These are phyloP conservation scores for Ophiocordyceps camponoti-rufipedis DNA, from an alignment of 2,329 filamentous ascomycete species.

Conservation along the genomic window DNA sequence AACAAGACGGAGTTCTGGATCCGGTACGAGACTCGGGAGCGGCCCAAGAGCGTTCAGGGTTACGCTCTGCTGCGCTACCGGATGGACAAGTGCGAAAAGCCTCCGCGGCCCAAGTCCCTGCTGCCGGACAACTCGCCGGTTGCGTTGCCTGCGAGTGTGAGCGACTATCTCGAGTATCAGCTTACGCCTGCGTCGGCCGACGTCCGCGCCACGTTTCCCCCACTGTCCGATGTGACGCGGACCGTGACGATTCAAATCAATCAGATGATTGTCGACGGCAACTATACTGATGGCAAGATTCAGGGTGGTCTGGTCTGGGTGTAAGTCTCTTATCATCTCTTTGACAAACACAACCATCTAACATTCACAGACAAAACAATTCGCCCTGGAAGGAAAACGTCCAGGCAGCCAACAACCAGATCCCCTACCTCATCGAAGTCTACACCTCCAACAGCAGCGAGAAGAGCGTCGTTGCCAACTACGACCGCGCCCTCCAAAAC, in stretches of 20 bases:
- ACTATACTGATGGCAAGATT: slow-evolving; percentile 8
- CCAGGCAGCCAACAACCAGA: background rate
- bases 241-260: slow-evolving; percentile 27
- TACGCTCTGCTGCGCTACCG: slow-evolving; percentile 1
- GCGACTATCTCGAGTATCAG: slow-evolving; percentile 26
- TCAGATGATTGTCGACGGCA: slow-evolving; percentile 17
- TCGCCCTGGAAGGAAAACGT: slow-evolving; percentile 23
- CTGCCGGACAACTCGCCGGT: slow-evolving; percentile 7
- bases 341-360: too few relatives aligned
- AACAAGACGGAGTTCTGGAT: slow-evolving; percentile 22
- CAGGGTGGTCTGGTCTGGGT: slow-evolving; percentile 17
- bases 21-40: slow-evolving; percentile 30
- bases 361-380: slow-evolving; percentile 11
- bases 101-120: background rate
- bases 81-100: background rate
- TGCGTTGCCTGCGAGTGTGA: slow-evolving; percentile 13
- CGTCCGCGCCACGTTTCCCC: slow-evolving; percentile 13
- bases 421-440: slow-evolving; percentile 32
- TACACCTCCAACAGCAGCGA: slow-evolving; percentile 23
- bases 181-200: slow-evolving; percentile 15
- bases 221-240: slow-evolving; percentile 27
- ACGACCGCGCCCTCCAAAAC: slow-evolving; percentile 27
- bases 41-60: slow-evolving; percentile 13
- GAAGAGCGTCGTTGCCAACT: slow-evolving; percentile 26
- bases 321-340: too few relatives aligned